Conservation (phyloP, 805 yeast genomes). For the Jamesozyma rosinii region DNA sequence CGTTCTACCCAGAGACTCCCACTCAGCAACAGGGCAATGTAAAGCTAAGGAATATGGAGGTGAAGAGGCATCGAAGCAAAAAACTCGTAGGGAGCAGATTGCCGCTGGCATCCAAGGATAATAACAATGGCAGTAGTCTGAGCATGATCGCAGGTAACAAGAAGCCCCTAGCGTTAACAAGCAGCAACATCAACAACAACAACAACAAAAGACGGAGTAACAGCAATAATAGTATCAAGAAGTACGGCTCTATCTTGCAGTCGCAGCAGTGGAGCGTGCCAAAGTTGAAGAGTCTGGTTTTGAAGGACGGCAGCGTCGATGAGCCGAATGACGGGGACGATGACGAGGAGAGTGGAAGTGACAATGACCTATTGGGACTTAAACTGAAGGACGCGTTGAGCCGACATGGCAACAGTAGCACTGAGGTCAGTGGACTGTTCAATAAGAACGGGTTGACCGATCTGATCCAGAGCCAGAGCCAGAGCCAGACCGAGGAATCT, state of each 20-base stretch:
- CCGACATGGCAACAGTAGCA: slow-evolving; percentile 14
- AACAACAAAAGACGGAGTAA: not conserved
- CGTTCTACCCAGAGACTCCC: not conserved
- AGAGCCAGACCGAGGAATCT: not conserved
- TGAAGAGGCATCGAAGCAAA: not conserved
- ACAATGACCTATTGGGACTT: slow-evolving; percentile 5
- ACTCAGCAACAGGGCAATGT: not conserved
- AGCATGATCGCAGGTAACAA: not conserved
- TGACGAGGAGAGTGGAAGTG: slow-evolving; percentile 17
- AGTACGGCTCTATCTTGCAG: slow-evolving; percentile 21
- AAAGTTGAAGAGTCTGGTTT: slow-evolving; percentile 22
- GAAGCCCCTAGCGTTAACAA: not conserved
- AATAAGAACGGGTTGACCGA: not conserved
- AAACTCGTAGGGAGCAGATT: slow-evolving; percentile 10
- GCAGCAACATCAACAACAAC: not conserved
- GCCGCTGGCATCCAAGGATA: slow-evolving; percentile 29
- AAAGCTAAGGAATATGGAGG: not conserved
- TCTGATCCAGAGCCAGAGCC: not conserved
- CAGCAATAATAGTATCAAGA: slow-evolving; percentile 11
- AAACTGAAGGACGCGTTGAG: slow-evolving; percentile 30
- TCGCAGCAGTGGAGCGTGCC: slow-evolving; percentile 10
- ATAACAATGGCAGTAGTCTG: slow-evolving; percentile 15
- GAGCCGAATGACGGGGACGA: slow-evolving; percentile 9
- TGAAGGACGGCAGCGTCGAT: slow-evolving; percentile 19
- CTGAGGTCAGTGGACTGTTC: slow-evolving; percentile 6